Base-by-base conservation (phyloP, 1,139 yeast genomes). In the Zygosaccharomyces sapae region DNA sequence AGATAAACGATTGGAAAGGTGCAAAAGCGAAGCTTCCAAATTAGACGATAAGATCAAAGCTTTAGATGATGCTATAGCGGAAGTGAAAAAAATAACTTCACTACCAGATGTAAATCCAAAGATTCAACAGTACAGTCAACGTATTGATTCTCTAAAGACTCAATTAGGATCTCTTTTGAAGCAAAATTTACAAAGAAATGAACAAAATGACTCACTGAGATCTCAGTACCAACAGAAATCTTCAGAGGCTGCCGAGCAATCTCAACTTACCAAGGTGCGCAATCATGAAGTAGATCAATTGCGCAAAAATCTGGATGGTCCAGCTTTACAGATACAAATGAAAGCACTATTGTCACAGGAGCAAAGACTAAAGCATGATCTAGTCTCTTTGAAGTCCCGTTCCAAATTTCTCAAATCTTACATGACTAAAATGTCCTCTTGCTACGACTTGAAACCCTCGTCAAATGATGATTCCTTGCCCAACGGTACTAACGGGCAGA, bases 141-240 rank as follows among this genome's bases (percentile, higher is more conserved):
- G 37, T n/a, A 40, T 41, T 5, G 25, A 29, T 3, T 37, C 37
- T 31, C 38, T 57, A 16, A 44, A 51, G 24, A 30, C 33, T 1
- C 55, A 56, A n/a, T 55, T 61, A 1, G 56, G 50, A 2, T 43
- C 48, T 3, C 57, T 74, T 19, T 55, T 56, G 10, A 52, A 50
- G 2, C 74, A 61, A 47, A 66, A 67, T 45, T 56, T 59, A 1
- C 60, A 61, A 30, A 57, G 70, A 22, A 56, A 58, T 5, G 55
- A 54, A 2, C 72, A 68, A 43, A 72, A 73, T 49, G 83, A 79
- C 29, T 44, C 54, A 0, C 57, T 74, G 6, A 67, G 88, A 49
- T 54, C 54, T 1, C 59, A 71, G 39, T 83, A 83, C 58, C 89
- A 82, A 62, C 56, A 60, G 5, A 67, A 68, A 27, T 81, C 87